Evolutionary conservation across 306 rosid species (phyloP), one percentile per base, ranked within the genome.

Genomic region (Rubus parviflorus): DNA sequence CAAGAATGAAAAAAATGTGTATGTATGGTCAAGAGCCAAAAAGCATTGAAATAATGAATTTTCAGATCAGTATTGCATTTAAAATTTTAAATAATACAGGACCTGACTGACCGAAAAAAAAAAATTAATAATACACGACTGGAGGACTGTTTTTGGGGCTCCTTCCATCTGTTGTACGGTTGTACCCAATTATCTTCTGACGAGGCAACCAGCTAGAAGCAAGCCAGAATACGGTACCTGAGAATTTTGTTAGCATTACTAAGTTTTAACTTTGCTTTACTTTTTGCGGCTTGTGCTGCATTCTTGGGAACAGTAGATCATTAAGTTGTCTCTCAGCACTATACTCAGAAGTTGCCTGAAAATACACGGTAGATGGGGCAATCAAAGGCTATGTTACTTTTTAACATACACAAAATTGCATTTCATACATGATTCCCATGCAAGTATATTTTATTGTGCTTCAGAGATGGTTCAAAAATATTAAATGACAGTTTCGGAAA

Each of bases 301-400:
- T 86, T 84, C 87, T 88, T 43, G 97, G 90, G 83, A 95, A 92
- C 46, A 95, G 77, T 73, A 92, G 58, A 82, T 92, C 94, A 81
- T 90, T 90, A 75, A 95, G 90, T 54, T 88, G 96, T 77, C 92
- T 89, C 88, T 95, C 97, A 0, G 99, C 99, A 64, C 96, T 75
- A 78, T 88, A 92, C 74, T 92, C 97, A 0, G 99, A 95, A 1
- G 85, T 87, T 20, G 93, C 99, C 99, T 95, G 91, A 80, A 87
- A 87, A 82, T 2, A 70, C 25, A 60, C 65, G 49, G 65, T 68
- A 48, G 64, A 72, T 14, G 30, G 45, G 48, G 57, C 14, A 74
- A 81, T 20, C 45, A 78, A 47, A 62, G 70, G 85, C 57, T 70
- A 69, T 63, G 40, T 47, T 49, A 63, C 54, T 38, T 77, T 52